Evolutionary conservation across 345 rosid species (phyloP).

Genomic region (Hevea brasiliensis): DNA sequence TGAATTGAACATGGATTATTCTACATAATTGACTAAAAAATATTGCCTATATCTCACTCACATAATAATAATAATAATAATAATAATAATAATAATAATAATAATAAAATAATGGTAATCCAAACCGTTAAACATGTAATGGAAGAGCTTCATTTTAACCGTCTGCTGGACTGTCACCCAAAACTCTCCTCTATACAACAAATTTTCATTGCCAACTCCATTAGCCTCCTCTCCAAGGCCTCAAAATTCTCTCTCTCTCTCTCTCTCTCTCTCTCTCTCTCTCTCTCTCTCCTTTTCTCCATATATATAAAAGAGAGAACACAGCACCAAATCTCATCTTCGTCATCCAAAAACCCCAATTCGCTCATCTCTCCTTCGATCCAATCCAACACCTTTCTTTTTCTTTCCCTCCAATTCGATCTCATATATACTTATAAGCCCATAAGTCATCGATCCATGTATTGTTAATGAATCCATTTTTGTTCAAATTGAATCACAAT

Average conservation of each 20-base stretch:
- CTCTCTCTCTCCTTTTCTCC: neutral
- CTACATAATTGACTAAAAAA: no score
- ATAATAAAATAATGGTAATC: neutral
- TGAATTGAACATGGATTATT: no score
- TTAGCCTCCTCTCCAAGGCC: no score
- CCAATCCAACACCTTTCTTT: neutral
- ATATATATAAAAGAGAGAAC: neutral
- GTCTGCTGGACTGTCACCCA: neutral
- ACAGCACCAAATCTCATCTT: neutral
- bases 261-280: neutral
- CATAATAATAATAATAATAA: no score
- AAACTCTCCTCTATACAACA: neutral
- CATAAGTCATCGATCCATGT: constrained; percentile 1
- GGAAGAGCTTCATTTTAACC: neutral
- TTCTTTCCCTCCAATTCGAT: neutral
- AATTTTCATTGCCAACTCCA: neutral
- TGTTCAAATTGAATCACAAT: neutral
- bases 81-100: no score
- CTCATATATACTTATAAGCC: neutral
- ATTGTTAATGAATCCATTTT: no score
- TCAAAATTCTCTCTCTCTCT: neutral
- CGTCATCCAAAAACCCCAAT: neutral
- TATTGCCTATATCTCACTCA: no score
- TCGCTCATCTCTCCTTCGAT: neutral
- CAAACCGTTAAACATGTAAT: neutral